Evolutionary conservation across 352 stramenopile genomes (phyloP), one percentile per base, ranked within the genome.

Genomic region (Pythium periplocum): DNA sequence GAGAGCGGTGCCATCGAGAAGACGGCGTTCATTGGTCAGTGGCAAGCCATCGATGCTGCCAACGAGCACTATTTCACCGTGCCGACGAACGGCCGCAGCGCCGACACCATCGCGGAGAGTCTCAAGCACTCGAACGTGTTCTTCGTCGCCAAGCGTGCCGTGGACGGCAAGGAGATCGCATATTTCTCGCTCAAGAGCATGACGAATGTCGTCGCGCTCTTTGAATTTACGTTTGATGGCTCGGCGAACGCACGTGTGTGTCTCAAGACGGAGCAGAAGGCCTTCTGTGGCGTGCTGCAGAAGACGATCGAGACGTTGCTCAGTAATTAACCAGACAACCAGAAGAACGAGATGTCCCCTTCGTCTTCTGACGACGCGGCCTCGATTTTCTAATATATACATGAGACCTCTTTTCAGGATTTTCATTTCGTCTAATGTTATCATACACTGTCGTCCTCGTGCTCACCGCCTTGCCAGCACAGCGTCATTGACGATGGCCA

Each of bases 161-260:
- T 98, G 6, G 90, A 97, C 55, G 91, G 86, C 56, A 96, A 98
- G 71, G 91, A 98, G 61, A 96, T 98, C 47, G 91, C 94, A 12
- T 98, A 98, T 64, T 98, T 97, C 65, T 96, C 78, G n/a, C 76
- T 96, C 71, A 94, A 95, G 62, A 98, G 88, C 49, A 86, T 96
- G 58, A 97, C 90, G 26, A 93, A 93, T 38, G 85, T 96, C 53
- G 74, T 91, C 17, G 96, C 96, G 54, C 78, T 98, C 9, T 90
- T 97, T 34, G 95, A 98, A 66, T 81, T 98, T 52, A 98, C 94
- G 46, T 98, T 98, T 68, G 96, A 98, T 64, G 92, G 86, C 44
- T 88, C 96, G 33, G 84, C 83, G 63, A 78, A 72, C 17, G 88
- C 77, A 45, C 98, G 98, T 69, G 84, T 98, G 63, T 98, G 93